These are phyloP conservation scores for Seminavis robusta DNA, from an alignment of 108 stramenopile species.

Conservation along the genomic window DNA sequence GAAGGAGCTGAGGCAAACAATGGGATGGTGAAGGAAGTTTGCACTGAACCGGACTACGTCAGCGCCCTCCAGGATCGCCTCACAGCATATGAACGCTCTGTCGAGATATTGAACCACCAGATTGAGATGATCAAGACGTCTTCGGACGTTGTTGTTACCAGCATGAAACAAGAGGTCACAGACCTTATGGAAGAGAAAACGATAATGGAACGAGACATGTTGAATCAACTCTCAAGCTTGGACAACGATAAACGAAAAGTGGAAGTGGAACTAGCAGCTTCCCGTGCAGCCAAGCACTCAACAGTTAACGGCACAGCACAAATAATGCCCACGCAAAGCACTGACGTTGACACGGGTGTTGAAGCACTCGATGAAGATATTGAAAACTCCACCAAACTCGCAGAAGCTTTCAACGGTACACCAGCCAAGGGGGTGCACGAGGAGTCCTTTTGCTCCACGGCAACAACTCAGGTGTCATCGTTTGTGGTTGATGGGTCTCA, in stretches of 20 bases:
- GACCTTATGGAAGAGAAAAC: conserved; percentile 62
- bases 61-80: too few relatives aligned
- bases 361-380: neutral
- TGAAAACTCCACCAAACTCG: neutral
- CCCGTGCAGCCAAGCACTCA: too few relatives aligned
- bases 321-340: too few relatives aligned
- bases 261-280: conserved; percentile 8
- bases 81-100: conserved; percentile 2
- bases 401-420: too few relatives aligned
- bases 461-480: too few relatives aligned
- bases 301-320: too few relatives aligned
- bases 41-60: neutral
- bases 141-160: conserved; percentile 56
- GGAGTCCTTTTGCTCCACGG: too few relatives aligned
- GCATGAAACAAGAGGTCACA: conserved; percentile 71
- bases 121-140: conserved; percentile 63
- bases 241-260: conserved; percentile 35
- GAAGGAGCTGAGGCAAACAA: too few relatives aligned
- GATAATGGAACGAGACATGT: conserved; percentile 54
- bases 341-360: neutral
- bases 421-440: too few relatives aligned
- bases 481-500: too few relatives aligned
- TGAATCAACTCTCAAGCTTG: conserved; percentile 56
- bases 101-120: conserved; percentile 51
- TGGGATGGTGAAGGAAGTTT: neutral